Percentiles rank a stretch among this genome's conserved stretches.
These are phyloP conservation scores for Sporobolomyces pararoseus DNA, from an alignment of 768 basidiomycete species.

Conservation along the genomic window DNA sequence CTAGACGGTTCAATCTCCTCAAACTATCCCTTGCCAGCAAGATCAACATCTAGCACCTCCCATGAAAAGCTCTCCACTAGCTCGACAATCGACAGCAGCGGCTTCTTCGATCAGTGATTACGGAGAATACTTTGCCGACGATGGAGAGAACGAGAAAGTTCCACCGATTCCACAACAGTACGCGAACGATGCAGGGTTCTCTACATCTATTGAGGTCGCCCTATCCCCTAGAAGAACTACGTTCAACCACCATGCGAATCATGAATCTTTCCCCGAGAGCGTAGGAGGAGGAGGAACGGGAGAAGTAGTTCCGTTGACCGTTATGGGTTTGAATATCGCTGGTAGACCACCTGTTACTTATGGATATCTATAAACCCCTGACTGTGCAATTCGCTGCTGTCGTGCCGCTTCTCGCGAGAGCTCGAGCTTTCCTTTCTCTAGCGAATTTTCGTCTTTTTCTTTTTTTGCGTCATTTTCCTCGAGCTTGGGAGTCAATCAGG, in stretches of 20 bases:
- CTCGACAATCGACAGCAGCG: not conserved
- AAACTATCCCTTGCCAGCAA: not conserved
- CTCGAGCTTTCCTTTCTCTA: too few species aligned
- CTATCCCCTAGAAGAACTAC: not conserved
- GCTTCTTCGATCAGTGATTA: constrained; percentile 6
- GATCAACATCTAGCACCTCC: constrained; percentile 7
- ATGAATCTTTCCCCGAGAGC: not conserved
- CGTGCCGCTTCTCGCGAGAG: too few species aligned
- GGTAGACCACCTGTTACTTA: constrained; percentile 11
- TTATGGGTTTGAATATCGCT: not conserved
- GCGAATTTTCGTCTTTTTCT: too few species aligned
- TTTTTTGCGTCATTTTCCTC: too few species aligned
- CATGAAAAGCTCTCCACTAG: not conserved
- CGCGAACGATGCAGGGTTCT: not conserved
- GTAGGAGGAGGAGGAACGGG: not conserved
- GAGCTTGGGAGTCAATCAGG: too few species aligned
- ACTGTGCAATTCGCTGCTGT: too few species aligned
- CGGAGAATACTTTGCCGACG: constrained; percentile 17
- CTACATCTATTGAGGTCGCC: constrained; percentile 1
- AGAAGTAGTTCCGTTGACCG: not conserved
- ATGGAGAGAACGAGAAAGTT: not conserved
- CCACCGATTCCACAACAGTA: not conserved
- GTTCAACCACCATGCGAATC: not conserved
- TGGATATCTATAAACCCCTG: constrained; percentile 16
- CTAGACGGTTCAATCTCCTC: not conserved